A percentile compares a stretch with the other conserved stretches of the same genome.
phyloP scores from a whole-genome alignment of 208 protist genomes.

The Crithidia fasciculata region DNA sequence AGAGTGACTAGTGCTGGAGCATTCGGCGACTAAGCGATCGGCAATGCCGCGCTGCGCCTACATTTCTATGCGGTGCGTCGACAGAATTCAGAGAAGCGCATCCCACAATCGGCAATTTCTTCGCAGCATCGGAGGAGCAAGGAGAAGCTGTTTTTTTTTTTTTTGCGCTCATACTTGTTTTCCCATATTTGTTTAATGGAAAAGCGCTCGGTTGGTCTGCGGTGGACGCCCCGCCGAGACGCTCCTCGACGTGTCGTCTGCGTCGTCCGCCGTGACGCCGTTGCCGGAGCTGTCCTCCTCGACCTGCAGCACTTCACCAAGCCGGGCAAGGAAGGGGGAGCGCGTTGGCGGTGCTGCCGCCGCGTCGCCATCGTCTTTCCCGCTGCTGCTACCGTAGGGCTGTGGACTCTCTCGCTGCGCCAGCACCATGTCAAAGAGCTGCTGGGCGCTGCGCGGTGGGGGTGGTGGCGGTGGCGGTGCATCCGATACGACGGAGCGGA shows the following conservation, averaged over 20 bases:
- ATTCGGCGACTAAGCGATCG: too few relatives aligned
- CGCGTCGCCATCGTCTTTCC: conserved; percentile 1
- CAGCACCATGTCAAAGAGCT: conserved; percentile 34
- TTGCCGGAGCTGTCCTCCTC: conserved; percentile 2
- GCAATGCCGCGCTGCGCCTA: too few relatives aligned
- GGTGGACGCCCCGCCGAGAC: not conserved
- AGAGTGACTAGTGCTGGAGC: too few relatives aligned
- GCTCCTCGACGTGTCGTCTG: not conserved
- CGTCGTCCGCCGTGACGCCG: not conserved
- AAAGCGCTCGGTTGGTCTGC: conserved; percentile 26
- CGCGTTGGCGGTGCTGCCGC: conserved; percentile 14
- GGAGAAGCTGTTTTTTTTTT: not conserved
- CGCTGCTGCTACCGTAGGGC: not conserved
- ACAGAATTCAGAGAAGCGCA: too few relatives aligned
- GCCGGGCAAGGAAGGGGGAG: conserved; percentile 14
- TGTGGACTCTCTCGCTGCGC: conserved; percentile 9
- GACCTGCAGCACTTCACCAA: not conserved
- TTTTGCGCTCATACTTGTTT: not conserved
- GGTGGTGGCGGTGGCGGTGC: not conserved
- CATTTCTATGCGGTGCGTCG: too few relatives aligned
- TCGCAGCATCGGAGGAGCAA: not conserved
- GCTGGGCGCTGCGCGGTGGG: conserved; percentile 20
- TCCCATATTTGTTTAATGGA: conserved; percentile 3
- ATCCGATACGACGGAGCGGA: conserved; percentile 6
- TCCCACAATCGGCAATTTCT: too few relatives aligned